A percentile compares a stretch with the other conserved stretches of the same genome.
phyloP scores from a whole-genome alignment of 164 flowering plant genomes.

The Nymphaea thermarum region DNA sequence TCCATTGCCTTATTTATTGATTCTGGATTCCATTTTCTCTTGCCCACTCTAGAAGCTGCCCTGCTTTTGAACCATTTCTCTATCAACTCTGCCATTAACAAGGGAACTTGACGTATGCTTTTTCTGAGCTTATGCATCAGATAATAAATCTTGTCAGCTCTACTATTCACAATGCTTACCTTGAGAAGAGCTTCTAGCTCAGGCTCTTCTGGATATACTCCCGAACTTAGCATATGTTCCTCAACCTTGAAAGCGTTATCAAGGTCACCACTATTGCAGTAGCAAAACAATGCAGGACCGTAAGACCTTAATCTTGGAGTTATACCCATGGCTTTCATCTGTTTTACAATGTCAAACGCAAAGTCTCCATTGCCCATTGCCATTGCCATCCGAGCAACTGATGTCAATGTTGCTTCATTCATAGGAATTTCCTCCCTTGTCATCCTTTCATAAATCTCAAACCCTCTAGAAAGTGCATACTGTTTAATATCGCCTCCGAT shows the following conservation, averaged over 20 bases:
- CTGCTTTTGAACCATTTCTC: slow-evolving; percentile 56
- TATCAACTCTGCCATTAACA: slow-evolving; percentile 50
- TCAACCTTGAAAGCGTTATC: slow-evolving; percentile 70
- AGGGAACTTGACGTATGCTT: slow-evolving; percentile 53
- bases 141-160: slow-evolving; percentile 61
- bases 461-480: slow-evolving; percentile 52
- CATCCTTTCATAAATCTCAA: slow-evolving; percentile 60
- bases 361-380: slow-evolving; percentile 65
- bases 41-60: slow-evolving; percentile 56
- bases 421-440: slow-evolving; percentile 44
- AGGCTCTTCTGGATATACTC: slow-evolving; percentile 71
- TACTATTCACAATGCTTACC: slow-evolving; percentile 42
- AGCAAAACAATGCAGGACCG: slow-evolving; percentile 64
- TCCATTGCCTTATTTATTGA: slow-evolving; percentile 34
- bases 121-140: slow-evolving; percentile 69
- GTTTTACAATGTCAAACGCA: slow-evolving; percentile 77
- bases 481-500: slow-evolving; percentile 38
- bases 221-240: slow-evolving; percentile 62
- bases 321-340: slow-evolving; percentile 54
- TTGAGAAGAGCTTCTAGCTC: slow-evolving; percentile 63
- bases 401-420: slow-evolving; percentile 79
- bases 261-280: slow-evolving; percentile 44
- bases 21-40: slow-evolving; percentile 42
- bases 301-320: slow-evolving; percentile 71
- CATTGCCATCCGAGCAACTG: slow-evolving; percentile 87